Evolutionary conservation across 345 rosid genomes (phyloP).

Genomic region (Durio zibethinus): DNA sequence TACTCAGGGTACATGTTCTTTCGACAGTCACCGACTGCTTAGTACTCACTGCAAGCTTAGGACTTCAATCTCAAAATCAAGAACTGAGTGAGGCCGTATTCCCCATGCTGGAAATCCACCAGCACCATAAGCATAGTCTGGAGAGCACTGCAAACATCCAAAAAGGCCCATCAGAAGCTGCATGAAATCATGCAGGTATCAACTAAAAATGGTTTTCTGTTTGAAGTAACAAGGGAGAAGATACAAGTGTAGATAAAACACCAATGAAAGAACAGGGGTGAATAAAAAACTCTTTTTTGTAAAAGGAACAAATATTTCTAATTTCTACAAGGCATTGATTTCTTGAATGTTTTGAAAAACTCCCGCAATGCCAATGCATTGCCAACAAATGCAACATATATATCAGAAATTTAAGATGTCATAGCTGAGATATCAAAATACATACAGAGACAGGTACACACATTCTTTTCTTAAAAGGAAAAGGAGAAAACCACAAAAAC

Average conservation of each 20-base stretch:
- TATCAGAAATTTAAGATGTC: background rate
- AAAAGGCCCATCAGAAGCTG: constrained; percentile 2
- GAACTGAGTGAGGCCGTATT: constrained; percentile 73
- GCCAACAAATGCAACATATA: background rate
- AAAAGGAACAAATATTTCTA: background rate
- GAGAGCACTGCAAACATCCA: constrained; percentile 63
- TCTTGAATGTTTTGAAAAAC: background rate
- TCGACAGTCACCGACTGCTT: background rate
- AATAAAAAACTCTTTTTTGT: background rate
- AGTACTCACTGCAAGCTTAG: constrained; percentile 42
- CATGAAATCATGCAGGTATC: background rate
- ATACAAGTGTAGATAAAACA: background rate
- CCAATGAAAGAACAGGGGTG: background rate
- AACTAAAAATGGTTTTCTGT: background rate
- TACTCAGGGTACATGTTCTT: background rate
- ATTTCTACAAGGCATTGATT: background rate
- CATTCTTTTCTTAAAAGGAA: background rate
- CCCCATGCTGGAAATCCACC: constrained; percentile 83
- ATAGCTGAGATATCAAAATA: background rate
- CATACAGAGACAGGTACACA: background rate
- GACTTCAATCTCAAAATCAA: constrained; percentile 89
- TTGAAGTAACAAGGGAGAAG: background rate
- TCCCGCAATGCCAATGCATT: background rate
- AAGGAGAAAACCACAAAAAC: background rate
- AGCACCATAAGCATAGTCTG: constrained; percentile 93